Evolutionary conservation across 2,329 filamentous ascomycete genomes (phyloP).

Genomic region (Thielaviopsis musarum): DNA sequence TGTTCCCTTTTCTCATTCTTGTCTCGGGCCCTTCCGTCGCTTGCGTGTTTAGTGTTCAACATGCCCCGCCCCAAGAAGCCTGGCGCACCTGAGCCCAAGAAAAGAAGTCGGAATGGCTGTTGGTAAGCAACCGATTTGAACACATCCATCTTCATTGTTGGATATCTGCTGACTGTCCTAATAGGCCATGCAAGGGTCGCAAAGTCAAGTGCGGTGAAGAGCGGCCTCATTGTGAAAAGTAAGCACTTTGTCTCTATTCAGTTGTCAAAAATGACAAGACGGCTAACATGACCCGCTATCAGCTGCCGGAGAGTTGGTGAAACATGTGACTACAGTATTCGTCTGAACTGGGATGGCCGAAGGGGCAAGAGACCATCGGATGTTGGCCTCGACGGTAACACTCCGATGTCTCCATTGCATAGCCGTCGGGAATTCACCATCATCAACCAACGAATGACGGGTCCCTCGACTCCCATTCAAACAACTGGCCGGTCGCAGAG

Average conservation of each 20-base stretch:
- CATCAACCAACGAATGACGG: constrained; percentile 18
- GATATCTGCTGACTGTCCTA: not conserved
- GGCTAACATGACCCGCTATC: not conserved
- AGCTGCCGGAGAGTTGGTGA: constrained; percentile 55
- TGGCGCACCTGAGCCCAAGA: constrained; percentile 27
- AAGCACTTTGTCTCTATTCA: constrained; percentile 13
- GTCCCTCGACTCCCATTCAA: constrained; percentile 1
- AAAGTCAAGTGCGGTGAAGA: constrained; percentile 65
- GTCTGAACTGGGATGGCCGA: constrained; percentile 65
- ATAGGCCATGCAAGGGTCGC: constrained; percentile 60
- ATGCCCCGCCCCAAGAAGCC: constrained; percentile 29
- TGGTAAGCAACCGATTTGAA: constrained; percentile 19
- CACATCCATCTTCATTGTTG: not conserved
- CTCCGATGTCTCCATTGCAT: constrained; percentile 15
- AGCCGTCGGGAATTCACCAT: constrained; percentile 21
- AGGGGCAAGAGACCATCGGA: constrained; percentile 14
- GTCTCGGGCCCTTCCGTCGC: not conserved
- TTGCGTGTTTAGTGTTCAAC: constrained; percentile 1
- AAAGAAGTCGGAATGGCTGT: constrained; percentile 29
- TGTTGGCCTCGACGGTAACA: constrained; percentile 3
- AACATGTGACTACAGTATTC: constrained; percentile 64
- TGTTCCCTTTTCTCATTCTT: not conserved
- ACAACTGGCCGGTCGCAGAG: not conserved
- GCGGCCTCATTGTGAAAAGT: constrained; percentile 54
- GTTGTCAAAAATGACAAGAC: not conserved